phyloP scores from a whole-genome alignment of 306 rosid species.

The Cicer judaicum region DNA sequence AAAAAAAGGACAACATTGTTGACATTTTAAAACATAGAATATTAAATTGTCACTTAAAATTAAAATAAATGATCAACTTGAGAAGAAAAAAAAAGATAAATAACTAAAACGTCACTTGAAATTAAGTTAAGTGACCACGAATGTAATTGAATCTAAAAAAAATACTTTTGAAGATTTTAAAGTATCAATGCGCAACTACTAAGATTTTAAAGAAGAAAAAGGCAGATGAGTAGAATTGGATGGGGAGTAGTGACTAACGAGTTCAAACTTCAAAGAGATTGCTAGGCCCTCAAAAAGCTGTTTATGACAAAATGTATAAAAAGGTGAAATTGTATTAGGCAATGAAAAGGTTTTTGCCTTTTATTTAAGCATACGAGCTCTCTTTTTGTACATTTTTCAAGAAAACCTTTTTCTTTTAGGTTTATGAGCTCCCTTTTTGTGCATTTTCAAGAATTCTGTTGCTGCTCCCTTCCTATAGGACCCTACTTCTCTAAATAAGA shows the following conservation, averaged over 20 bases:
- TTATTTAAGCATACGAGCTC: conserved; percentile 25
- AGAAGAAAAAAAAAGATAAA: no score
- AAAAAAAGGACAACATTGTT: no score
- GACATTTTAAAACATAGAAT: no score
- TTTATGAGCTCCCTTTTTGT: conserved; percentile 35
- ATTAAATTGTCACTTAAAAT: no score
- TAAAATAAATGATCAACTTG: no score
- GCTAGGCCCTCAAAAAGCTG: conserved; percentile 56
- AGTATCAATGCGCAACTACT: no score
- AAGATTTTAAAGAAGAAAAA: background rate
- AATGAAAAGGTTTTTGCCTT: conserved; percentile 15
- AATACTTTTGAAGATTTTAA: no score
- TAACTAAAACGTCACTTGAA: no score
- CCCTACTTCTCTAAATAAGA: background rate
- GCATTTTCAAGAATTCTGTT: conserved; percentile 41
- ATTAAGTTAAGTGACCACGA: no score
- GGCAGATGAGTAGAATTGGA: background rate
- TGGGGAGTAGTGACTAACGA: background rate
- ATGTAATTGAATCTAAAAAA: no score
- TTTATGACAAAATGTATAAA: conserved; percentile 55
- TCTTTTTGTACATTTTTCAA: conserved; percentile 42
- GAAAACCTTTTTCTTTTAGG: conserved; percentile 1
- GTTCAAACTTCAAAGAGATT: conserved; percentile 38
- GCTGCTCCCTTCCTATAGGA: conserved; percentile 10
- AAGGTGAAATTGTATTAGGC: conserved; percentile 49